Percentiles rank a stretch among this genome's conserved stretches.
Conservation (phyloP, 768 basidiomycete species). For the Russula virescens region DNA sequence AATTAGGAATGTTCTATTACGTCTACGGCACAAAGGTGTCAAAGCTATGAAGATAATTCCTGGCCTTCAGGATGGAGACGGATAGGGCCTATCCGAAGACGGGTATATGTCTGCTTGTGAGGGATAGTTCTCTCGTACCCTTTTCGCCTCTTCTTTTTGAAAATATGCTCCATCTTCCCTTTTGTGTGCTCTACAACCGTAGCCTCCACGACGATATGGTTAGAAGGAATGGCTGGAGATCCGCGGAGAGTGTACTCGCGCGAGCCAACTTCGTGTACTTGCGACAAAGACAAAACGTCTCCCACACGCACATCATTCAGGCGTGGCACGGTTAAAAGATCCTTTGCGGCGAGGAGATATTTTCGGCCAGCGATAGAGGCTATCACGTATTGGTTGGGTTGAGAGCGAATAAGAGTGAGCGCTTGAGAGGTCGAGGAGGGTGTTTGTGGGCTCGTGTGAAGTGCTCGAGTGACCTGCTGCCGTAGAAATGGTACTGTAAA, state of each 20-base stretch:
- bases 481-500: conserved; percentile 16
- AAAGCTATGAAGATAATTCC: conserved; percentile 29
- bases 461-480: conserved; percentile 26
- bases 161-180: conserved; percentile 81
- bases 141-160: conserved; percentile 98
- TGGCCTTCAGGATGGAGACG: conserved; percentile 32
- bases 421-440: conserved; percentile 45
- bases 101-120: conserved; percentile 94
- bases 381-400: conserved; percentile 88
- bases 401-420: conserved; percentile 77
- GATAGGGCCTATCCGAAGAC: conserved; percentile 86
- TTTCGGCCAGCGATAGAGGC: conserved; percentile 82
- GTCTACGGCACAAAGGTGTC: not conserved
- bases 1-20: not conserved
- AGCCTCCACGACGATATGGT: conserved; percentile 67
- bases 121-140: conserved; percentile 92
- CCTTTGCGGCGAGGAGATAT: conserved; percentile 85
- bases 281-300: conserved; percentile 71
- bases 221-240: conserved; percentile 59
- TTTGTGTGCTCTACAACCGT: conserved; percentile 99
- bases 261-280: conserved; percentile 92
- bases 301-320: conserved; percentile 84
- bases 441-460: conserved; percentile 31
- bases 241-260: conserved; percentile 90
- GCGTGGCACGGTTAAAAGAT: conserved; percentile 89